Evolutionary conservation across 1,284 basidiomycete genomes (phyloP), one percentile per base, ranked within the genome.

Genomic region (Tilletia caries): DNA sequence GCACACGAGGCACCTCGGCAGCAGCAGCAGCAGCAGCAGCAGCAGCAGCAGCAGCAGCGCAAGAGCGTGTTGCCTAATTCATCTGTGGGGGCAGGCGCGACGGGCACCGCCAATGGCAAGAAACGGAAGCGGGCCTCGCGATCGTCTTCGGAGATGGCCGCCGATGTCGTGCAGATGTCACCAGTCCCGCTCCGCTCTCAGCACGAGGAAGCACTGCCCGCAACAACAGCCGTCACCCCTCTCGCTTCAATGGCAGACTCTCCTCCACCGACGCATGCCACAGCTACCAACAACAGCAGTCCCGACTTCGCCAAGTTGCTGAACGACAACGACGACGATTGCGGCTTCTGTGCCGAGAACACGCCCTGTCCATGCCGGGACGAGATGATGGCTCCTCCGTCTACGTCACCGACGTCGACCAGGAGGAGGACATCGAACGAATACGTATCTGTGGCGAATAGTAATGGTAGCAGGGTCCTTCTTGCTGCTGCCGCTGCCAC

Each of bases 271-370:
- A n/a, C n/a, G n/a, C n/a, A n/a, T n/a, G n/a, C 15, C 37, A 41
- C 1, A 41, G 37, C 37, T 67, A 69, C 1, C 27, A 72, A 18
- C 71, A 70, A 5, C 67, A 20, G 12, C 32, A 27, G 20, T 20
- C 23, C 44, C 13, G 37, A 66, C 15, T 29, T 52, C 25, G 20
- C 65, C 10, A 67, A 71, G 29, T 64, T 75, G 4, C 66, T 67
- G 1, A 65, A 77, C 27, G 75, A 72, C 12, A 67, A 77, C 25
- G 75, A 72, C 8, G 69, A 75, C 5, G 79, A 78, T 29, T 80
- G 79, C 44, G 78, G 78, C 2, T 80, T 80, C 65, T 80, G 79
- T 67, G 75, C 76, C 10, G 79, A 79, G 62, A 74, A 70, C 6
- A 70, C 67, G 0, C 73, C 75, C 3, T 80, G 79, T 44, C 77